Base-by-base conservation (phyloP, 257 asterid genomes). In the Hygrophila difformis region DNA sequence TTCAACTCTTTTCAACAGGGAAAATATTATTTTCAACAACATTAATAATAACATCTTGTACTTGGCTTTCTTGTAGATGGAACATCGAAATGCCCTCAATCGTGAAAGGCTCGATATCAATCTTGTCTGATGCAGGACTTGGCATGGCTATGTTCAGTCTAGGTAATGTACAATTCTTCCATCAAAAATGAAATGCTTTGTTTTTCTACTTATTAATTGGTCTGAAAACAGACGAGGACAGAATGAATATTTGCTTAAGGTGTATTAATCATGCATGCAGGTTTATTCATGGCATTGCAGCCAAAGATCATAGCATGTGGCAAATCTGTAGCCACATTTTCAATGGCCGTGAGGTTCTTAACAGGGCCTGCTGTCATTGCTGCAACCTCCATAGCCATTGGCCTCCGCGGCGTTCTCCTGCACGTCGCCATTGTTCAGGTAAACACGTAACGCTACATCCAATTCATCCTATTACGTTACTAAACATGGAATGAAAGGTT, bases 351-450 rank as follows among this genome's bases (percentile, higher is more conserved):
- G 18, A 76, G 97, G 71, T 87, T 87, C 78, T 53, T 87, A 50
- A 84, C 95, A 0, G 97, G 97, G 4, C 97, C 97, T 0, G 97
- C 97, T 19, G 97, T 87, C 12, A 87, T 84, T 56, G 95, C 97
- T 31, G 95, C 95, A 18, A 81, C 95, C 12, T 87, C 97, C 31
- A 78, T 87, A 11, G 93, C 95, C 2, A 79, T 81, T 51, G 97
- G 97, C 49, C 78, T 87, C 26, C 62, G 94, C 1, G 97, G 97
- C 9, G 86, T 78, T 43, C 87, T 87, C 36, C 31, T 87, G 46
- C 97, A 81, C 41, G 71, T 87, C 0, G 97, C 95, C 14, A 87
- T 87, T 31, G 93, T 87, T 49, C 97, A 87, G 95, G 97, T 86
- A 51, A 21, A n/a, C n/a, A n/a, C n/a, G n/a, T n/a, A n/a, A n/a